Percentiles rank a stretch among this genome's conserved stretches.
phyloP scores from a whole-genome alignment of 768 basidiomycete species.

The Pleurotus eryngii region DNA sequence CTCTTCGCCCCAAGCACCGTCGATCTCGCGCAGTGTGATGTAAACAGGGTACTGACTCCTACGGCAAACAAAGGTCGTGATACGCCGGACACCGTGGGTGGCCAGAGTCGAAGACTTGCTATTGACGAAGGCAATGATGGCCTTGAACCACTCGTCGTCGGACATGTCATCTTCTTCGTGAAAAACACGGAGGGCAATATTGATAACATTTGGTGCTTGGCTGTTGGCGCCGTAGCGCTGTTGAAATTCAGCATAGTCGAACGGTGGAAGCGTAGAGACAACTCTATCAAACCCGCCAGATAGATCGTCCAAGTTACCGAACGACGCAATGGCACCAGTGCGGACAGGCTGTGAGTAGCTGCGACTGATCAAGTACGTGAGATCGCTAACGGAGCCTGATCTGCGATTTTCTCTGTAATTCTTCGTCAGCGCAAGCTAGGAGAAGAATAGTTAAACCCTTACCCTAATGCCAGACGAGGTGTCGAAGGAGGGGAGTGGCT shows the following conservation, averaged over 20 bases:
- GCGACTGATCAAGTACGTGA: slow-evolving; percentile 87
- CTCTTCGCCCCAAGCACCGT: slow-evolving; percentile 85
- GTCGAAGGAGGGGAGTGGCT: slow-evolving; percentile 85
- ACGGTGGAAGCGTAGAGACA: slow-evolving; percentile 68
- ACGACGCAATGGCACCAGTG: slow-evolving; percentile 89
- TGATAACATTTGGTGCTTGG: slow-evolving; percentile 90
- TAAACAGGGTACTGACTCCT: slow-evolving; percentile 91
- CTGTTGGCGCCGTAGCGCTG: slow-evolving; percentile 71
- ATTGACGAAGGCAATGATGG: slow-evolving; percentile 71
- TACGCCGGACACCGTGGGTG: slow-evolving; percentile 83
- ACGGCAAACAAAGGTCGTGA: slow-evolving; percentile 90
- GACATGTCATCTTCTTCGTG: slow-evolving; percentile 72
- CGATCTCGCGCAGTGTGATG: slow-evolving; percentile 80
- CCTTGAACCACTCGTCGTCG: slow-evolving; percentile 74
- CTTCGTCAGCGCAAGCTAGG: slow-evolving; percentile 5
- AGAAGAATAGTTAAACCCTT: slow-evolving; percentile 12
- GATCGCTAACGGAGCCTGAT: slow-evolving; percentile 91
- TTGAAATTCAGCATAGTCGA: slow-evolving; percentile 66
- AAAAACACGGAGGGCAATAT: slow-evolving; percentile 89
- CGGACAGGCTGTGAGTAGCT: slow-evolving; percentile 88
- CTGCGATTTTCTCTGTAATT: slow-evolving; percentile 58
- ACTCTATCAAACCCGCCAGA: slow-evolving; percentile 73
- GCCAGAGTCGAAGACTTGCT: slow-evolving; percentile 56
- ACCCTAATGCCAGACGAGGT: slow-evolving; percentile 59
- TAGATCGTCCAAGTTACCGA: slow-evolving; percentile 69